Evolutionary conservation across 371 early-diverging fungal species (phyloP).

Genomic region (Coemansia sp.): DNA sequence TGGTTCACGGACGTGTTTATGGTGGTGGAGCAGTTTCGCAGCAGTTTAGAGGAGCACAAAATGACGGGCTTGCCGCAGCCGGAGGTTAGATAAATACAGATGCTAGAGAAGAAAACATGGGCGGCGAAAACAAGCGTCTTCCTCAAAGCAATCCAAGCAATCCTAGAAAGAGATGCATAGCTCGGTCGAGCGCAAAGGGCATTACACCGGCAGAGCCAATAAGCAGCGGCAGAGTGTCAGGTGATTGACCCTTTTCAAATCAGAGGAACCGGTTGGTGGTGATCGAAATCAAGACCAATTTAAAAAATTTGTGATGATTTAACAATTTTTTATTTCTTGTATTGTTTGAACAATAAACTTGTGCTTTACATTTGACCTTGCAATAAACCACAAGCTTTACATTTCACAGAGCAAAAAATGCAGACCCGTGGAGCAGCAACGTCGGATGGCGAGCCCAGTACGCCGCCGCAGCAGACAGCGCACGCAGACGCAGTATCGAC

Average conservation of each 20-base stretch:
- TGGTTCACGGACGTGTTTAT: not conserved
- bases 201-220: not conserved
- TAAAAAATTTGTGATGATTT: not conserved
- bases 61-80: not conserved
- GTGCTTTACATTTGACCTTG: not conserved
- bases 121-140: not conserved
- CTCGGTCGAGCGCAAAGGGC: not conserved
- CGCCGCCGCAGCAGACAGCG: conserved; percentile 6
- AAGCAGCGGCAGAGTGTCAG: not conserved
- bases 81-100: not conserved
- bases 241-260: not conserved
- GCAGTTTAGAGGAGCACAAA: not conserved
- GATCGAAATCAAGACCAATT: not conserved
- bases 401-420: not conserved
- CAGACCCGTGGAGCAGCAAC: conserved; percentile 11
- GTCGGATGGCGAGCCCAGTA: conserved; percentile 6
- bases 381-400: not conserved
- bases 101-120: not conserved
- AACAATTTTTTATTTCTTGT: not conserved
- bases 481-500: conserved; percentile 4
- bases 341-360: not conserved
- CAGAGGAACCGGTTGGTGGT: not conserved
- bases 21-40: not conserved
- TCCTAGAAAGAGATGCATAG: not conserved
- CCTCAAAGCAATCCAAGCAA: not conserved